phyloP scores from a whole-genome alignment of 2,329 filamentous ascomycete species.

The Colletotrichum lini region DNA sequence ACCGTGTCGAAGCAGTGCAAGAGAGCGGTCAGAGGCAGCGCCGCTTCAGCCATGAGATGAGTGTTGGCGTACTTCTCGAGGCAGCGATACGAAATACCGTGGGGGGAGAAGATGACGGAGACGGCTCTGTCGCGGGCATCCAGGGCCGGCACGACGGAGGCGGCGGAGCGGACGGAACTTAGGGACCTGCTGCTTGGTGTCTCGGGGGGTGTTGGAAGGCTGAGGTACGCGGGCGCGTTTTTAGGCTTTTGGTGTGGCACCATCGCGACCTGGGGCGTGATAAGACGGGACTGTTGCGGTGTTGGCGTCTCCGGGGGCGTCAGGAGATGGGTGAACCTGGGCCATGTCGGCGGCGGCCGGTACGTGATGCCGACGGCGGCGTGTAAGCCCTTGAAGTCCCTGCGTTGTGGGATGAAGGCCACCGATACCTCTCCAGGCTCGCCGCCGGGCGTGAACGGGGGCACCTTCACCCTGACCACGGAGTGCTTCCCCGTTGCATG shows the following conservation, averaged over 20 bases:
- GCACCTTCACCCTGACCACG: constrained; percentile 65
- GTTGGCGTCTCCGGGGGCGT: constrained; percentile 46
- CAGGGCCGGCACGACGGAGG: constrained; percentile 49
- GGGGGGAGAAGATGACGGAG: constrained; percentile 75
- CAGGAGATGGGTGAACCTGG: constrained; percentile 39
- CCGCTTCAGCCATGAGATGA: constrained; percentile 69
- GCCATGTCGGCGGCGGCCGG: constrained; percentile 64
- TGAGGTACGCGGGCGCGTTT: constrained; percentile 42
- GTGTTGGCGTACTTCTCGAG: constrained; percentile 69
- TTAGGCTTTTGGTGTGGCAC: constrained; percentile 31
- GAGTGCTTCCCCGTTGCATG: constrained; percentile 51
- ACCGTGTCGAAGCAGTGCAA: constrained; percentile 75
- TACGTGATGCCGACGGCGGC: constrained; percentile 82
- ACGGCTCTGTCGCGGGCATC: constrained; percentile 61
- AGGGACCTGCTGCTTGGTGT: constrained; percentile 51
- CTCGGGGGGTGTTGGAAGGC: constrained; percentile 54
- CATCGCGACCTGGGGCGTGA: constrained; percentile 30
- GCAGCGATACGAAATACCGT: constrained; percentile 69
- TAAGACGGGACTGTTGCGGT: constrained; percentile 37
- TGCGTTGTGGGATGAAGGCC: constrained; percentile 74
- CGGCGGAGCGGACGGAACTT: constrained; percentile 53
- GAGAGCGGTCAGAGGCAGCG: constrained; percentile 74
- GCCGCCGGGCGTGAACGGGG: constrained; percentile 65
- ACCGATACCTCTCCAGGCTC: constrained; percentile 78
- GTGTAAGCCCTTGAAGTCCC: constrained; percentile 73